Evolutionary conservation across 1,284 basidiomycete genomes (phyloP).

Genomic region (Ceratobasidium sp.): DNA sequence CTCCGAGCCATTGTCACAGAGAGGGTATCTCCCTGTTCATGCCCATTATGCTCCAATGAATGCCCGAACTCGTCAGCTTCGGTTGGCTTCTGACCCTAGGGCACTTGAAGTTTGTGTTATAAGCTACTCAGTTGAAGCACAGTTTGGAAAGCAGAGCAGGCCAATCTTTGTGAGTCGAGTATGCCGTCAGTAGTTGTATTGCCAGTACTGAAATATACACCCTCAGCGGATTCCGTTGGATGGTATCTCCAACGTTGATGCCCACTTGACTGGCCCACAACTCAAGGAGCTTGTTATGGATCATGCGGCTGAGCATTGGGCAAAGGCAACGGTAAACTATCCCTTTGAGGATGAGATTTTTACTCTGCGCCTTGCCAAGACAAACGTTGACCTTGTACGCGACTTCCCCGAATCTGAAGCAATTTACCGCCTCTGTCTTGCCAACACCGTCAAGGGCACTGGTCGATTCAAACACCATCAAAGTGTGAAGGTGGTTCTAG

Average conservation of each 20-base stretch:
- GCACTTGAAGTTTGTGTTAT: neutral
- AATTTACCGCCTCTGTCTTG: neutral
- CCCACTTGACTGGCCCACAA: neutral
- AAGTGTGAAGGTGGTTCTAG: neutral
- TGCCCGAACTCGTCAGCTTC: neutral
- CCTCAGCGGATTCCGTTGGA: neutral
- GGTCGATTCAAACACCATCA: neutral
- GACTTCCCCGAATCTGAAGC: neutral
- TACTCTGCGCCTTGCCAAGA: neutral
- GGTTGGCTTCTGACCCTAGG: neutral
- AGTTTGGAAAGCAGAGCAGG: too few species aligned
- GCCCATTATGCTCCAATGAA: too few species aligned
- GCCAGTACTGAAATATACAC: too few species aligned
- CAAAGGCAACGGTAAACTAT: neutral
- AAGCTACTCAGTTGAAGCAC: neutral
- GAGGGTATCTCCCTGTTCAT: too few species aligned
- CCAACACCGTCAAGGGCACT: neutral
- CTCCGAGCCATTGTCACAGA: too few species aligned
- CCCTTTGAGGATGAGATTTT: neutral
- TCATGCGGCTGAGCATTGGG: neutral
- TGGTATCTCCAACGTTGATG: neutral
- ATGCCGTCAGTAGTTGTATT: too few species aligned
- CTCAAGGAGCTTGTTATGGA: neutral
- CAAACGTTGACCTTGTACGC: neutral
- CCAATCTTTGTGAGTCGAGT: too few species aligned